Evolutionary conservation across 495 filamentous ascomycete species (phyloP).

Genomic region (Penicillium bovifimosum): DNA sequence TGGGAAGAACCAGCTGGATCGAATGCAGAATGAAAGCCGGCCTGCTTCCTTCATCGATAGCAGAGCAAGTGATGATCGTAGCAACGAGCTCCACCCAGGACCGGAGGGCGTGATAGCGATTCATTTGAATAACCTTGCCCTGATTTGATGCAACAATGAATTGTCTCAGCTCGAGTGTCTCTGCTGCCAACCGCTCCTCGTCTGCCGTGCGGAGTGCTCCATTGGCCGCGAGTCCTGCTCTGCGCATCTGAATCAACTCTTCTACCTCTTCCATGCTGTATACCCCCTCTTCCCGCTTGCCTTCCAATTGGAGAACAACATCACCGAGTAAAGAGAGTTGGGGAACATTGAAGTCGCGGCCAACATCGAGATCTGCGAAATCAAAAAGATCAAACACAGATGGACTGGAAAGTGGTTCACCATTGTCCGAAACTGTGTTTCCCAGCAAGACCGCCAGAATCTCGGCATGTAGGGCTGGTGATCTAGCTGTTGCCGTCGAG

Average conservation of each 20-base stretch:
- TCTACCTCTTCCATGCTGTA: slow-evolving; percentile 57
- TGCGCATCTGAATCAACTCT: slow-evolving; percentile 53
- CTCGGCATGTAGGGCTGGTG: slow-evolving; percentile 69
- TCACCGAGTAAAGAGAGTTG: slow-evolving; percentile 51
- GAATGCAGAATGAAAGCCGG: slow-evolving; percentile 75
- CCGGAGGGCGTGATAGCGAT: slow-evolving; percentile 59
- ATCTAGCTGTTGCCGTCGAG: slow-evolving; percentile 59
- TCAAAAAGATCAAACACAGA: slow-evolving; percentile 91
- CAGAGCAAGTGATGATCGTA: slow-evolving; percentile 70
- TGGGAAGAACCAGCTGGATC: slow-evolving; percentile 79
- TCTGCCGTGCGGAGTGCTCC: slow-evolving; percentile 52
- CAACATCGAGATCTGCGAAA: slow-evolving; percentile 69
- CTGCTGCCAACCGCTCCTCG: slow-evolving; percentile 49
- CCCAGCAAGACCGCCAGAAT: slow-evolving; percentile 77
- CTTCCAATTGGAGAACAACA: slow-evolving; percentile 57
- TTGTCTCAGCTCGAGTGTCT: slow-evolving; percentile 52
- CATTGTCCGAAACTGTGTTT: slow-evolving; percentile 56
- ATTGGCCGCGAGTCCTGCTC: slow-evolving; percentile 46
- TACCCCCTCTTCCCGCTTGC: slow-evolving; percentile 45
- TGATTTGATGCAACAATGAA: slow-evolving; percentile 67
- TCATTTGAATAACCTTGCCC: slow-evolving; percentile 49
- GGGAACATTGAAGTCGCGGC: slow-evolving; percentile 43
- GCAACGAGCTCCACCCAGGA: slow-evolving; percentile 79
- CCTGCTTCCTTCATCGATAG: slow-evolving; percentile 61
- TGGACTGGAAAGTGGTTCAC: slow-evolving; percentile 56